Base-by-base conservation (phyloP, 2,329 filamentous ascomycete species). In the Talaromyces marneffei region DNA sequence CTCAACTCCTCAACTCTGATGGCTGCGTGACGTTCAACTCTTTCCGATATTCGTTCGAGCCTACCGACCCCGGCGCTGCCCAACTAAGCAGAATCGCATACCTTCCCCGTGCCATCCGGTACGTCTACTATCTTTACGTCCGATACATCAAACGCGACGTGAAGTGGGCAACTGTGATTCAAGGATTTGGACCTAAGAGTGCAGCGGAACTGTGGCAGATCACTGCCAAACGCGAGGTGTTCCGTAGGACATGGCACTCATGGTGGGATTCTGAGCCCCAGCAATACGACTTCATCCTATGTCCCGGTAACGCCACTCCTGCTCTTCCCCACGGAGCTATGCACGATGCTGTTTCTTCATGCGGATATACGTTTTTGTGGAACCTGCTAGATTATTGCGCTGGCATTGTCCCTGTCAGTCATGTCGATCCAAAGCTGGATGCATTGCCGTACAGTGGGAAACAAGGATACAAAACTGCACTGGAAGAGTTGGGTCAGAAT, bases 321-420 rank as follows among this genome's bases (percentile, higher is more conserved):
- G 92, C 92, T 0, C 85, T 96, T 3, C 92, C 92, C 0, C 92
- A 96, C 71, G 85, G 87, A 52, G 92, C 86, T 0, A 97, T 96
- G 91, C 85, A 85, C 66, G 87, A 93, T 68, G 91, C 91, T 2
- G 86, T 94, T 48, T 89, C 88, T 64, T 91, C 87, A 66, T 97
- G 92, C 69, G 92, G 91, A 1, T 97, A 97, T 71, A 97, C 92
- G 0, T 96, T 97, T 72, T 76, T 96, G 60, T 97, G 94, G 79
- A 97, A 97, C 69, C 66, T 97, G 85, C 84, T 97, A 54, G 93
- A 97, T 72, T 97, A 97, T 75, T 85, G 89, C 1, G 84, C 85
- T 12, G 92, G 92, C 39, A 85, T 96, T 37, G 70, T 97, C 23
- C 92, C 93, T 0, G 87, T 97, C 1, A 93, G 90, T 0, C 89